phyloP scores from a whole-genome alignment of 192 early-diverging fungal species.

The Coemansia sp. region DNA sequence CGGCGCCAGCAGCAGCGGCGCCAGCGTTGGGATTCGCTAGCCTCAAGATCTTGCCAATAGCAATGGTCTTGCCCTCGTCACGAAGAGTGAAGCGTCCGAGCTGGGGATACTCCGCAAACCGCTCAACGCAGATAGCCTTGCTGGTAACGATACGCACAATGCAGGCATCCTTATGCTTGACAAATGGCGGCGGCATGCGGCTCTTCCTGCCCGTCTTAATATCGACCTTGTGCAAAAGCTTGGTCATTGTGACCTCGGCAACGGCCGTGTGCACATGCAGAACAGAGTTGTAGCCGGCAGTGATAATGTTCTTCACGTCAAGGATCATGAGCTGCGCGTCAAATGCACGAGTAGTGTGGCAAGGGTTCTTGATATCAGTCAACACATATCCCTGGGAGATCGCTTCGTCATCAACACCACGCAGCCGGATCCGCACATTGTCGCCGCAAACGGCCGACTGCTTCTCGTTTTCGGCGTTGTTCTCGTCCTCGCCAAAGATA shows the following conservation, averaged over 20 bases:
- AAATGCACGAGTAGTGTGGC: slow-evolving; percentile 78
- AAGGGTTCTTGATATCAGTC: slow-evolving; percentile 75
- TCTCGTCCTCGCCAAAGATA: slow-evolving; percentile 75
- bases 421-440: slow-evolving; percentile 89
- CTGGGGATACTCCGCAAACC: slow-evolving; percentile 83
- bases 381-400: slow-evolving; percentile 86
- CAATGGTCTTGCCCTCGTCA: slow-evolving; percentile 87
- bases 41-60: slow-evolving; percentile 94
- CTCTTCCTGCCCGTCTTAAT: slow-evolving; percentile 83
- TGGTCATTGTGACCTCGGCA: slow-evolving; percentile 85
- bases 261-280: slow-evolving; percentile 87
- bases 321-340: slow-evolving; percentile 88
- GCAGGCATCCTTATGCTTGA: slow-evolving; percentile 89
- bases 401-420: slow-evolving; percentile 93
- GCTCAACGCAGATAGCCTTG: slow-evolving; percentile 83
- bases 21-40: slow-evolving; percentile 50
- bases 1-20: background rate
- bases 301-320: slow-evolving; percentile 95
- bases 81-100: slow-evolving; percentile 98
- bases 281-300: slow-evolving; percentile 92
- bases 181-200: slow-evolving; percentile 87
- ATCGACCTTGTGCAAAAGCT: slow-evolving; percentile 89
- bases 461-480: slow-evolving; percentile 68
- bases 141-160: slow-evolving; percentile 84
- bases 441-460: slow-evolving; percentile 81